Evolutionary conservation across 345 rosid genomes (phyloP).

Genomic region (Gossypium bickii): DNA sequence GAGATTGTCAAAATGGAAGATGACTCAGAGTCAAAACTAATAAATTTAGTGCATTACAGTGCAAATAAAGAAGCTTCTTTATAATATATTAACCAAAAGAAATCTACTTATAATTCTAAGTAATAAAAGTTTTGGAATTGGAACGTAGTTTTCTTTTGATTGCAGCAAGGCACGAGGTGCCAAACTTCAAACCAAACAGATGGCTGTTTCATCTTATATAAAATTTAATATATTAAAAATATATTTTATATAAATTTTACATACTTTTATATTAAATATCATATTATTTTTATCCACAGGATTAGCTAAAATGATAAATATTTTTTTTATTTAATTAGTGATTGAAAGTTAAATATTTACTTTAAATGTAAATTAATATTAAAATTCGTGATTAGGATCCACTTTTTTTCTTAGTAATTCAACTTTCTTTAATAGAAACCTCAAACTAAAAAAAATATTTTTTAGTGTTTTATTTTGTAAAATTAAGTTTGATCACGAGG

Average conservation of each 20-base stretch:
- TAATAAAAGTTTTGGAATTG: background rate
- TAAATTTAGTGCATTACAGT: background rate
- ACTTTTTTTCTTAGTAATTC: no score
- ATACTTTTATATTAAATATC: no score
- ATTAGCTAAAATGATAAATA: fast-evolving
- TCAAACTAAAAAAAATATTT: no score
- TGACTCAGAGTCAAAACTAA: slow-evolving; percentile 3
- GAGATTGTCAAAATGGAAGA: slow-evolving; percentile 14
- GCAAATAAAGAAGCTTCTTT: slow-evolving; percentile 17
- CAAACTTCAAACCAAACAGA: background rate
- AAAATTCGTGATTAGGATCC: fast-evolving
- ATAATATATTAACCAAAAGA: slow-evolving; percentile 1
- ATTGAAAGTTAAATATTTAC: no score
- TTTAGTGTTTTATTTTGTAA: background rate
- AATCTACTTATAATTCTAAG: slow-evolving; percentile 9
- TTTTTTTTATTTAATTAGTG: no score
- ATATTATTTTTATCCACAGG: no score
- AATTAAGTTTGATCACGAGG: background rate
- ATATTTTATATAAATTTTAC: no score
- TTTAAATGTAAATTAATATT: no score
- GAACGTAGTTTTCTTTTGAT: slow-evolving; percentile 14
- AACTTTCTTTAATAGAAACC: no score
- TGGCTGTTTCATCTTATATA: background rate
- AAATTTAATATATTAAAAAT: background rate
- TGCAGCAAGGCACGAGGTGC: slow-evolving; percentile 17